These are phyloP conservation scores for Opeltia flavorubescens DNA, from an alignment of 495 filamentous ascomycete species.

Conservation along the genomic window DNA sequence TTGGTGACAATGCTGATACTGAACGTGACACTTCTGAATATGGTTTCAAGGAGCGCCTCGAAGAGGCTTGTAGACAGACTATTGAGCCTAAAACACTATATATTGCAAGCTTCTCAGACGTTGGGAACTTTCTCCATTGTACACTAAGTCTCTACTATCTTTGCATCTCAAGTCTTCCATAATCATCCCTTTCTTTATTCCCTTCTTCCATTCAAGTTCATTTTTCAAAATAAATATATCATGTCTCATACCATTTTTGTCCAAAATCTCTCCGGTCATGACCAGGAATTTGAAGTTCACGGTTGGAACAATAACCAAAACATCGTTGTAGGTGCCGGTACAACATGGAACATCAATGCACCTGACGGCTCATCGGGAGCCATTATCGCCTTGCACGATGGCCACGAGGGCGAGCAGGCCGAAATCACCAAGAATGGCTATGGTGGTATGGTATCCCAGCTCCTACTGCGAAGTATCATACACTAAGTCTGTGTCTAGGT, in stretches of 20 bases:
- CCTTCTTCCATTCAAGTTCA: neutral
- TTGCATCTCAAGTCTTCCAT: neutral
- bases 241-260: neutral
- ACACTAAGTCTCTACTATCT: neutral
- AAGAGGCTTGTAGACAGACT: no score
- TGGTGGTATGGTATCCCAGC: conserved; percentile 6
- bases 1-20: no score
- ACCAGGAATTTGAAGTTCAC: conserved; percentile 23
- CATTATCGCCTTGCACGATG: conserved; percentile 25
- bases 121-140: neutral
- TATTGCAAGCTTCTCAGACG: no score
- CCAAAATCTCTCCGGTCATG: conserved; percentile 20
- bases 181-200: neutral
- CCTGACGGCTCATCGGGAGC: conserved; percentile 21
- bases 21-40: no score
- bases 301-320: conserved; percentile 22
- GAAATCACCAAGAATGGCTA: conserved; percentile 27
- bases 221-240: no score
- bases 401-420: conserved; percentile 26
- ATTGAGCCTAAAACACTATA: no score
- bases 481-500: conserved; percentile 7
- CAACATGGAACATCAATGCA: conserved; percentile 14
- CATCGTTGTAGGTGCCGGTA: conserved; percentile 15
- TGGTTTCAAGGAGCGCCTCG: no score
- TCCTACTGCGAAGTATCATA: no score